Conservation (phyloP, 164 flowering plant genomes). For the Chimonanthus praecox region DNA sequence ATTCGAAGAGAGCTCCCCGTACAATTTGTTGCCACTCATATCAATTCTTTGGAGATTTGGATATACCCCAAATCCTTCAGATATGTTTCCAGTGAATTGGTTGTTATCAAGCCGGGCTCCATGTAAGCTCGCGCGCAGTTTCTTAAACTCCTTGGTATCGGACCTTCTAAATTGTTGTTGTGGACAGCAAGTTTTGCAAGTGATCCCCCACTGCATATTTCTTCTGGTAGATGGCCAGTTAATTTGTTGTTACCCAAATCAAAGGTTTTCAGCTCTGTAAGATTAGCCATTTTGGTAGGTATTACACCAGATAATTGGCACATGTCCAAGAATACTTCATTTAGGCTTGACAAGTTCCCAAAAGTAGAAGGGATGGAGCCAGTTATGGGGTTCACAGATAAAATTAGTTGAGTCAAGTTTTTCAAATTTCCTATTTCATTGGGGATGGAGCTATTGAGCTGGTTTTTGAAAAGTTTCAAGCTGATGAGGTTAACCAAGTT, state of each 20-base stretch:
- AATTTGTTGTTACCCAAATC: slow-evolving; percentile 15
- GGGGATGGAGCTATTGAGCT: too few species aligned
- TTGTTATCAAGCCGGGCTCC: slow-evolving; percentile 19
- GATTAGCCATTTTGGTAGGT: neutral
- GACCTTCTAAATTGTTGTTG: slow-evolving; percentile 15
- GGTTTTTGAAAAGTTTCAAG: too few species aligned
- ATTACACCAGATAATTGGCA: neutral
- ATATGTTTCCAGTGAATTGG: slow-evolving; percentile 16
- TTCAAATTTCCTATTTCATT: too few species aligned
- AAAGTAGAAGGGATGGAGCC: neutral
- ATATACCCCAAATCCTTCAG: slow-evolving; percentile 13
- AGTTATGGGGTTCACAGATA: too few species aligned
- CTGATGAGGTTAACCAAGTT: neutral
- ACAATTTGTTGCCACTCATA: neutral
- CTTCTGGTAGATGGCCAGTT: slow-evolving; percentile 15
- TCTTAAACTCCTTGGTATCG: slow-evolving; percentile 17
- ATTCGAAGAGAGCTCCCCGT: slow-evolving; percentile 5
- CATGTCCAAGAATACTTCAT: neutral
- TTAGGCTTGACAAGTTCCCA: neutral
- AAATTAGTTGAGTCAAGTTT: too few species aligned
- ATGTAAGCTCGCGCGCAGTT: slow-evolving; percentile 15
- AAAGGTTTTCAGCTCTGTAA: neutral
- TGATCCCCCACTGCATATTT: slow-evolving; percentile 13
- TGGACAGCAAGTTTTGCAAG: slow-evolving; percentile 12
- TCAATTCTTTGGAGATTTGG: slow-evolving; percentile 6